Evolutionary conservation across 139 green algal genomes (phyloP).

Genomic region (Haematococcus lacustris): DNA sequence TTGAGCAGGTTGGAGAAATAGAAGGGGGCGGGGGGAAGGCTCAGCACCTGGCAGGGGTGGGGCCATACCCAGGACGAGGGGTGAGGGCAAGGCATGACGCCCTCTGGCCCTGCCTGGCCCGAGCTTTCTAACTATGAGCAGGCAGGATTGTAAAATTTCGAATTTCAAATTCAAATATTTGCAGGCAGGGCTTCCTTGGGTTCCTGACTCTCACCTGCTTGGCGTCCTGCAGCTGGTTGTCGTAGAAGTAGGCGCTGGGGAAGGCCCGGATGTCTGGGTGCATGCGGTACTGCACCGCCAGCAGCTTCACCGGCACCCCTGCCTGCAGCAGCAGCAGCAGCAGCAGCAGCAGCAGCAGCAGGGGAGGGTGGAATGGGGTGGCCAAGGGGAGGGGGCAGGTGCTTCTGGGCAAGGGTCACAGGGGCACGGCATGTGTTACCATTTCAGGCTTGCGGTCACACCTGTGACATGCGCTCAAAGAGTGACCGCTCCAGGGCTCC

Average conservation of each 20-base stretch:
- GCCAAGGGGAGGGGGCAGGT: too few relatives aligned
- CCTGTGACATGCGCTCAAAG: conserved; percentile 71
- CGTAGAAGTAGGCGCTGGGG: conserved; percentile 77
- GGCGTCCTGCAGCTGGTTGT: conserved; percentile 35
- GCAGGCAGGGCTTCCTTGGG: too few relatives aligned
- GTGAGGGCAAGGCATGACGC: too few relatives aligned
- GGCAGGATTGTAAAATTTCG: too few relatives aligned
- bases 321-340: conserved; percentile 12
- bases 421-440: too few relatives aligned
- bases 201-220: too few relatives aligned
- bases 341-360: too few relatives aligned
- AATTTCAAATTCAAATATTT: too few relatives aligned
- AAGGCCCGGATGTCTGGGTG: conserved; percentile 81
- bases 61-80: background rate
- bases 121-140: too few relatives aligned
- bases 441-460: background rate
- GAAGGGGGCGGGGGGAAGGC: conserved; percentile 29
- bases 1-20: conserved; percentile 48
- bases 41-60: conserved; percentile 1
- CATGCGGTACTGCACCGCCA: conserved; percentile 88
- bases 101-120: too few relatives aligned
- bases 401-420: too few relatives aligned
- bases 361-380: too few relatives aligned
- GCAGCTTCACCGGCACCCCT: conserved; percentile 36
- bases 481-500: conserved; percentile 68